A percentile compares a stretch with the other conserved stretches of the same genome.
phyloP scores from a whole-genome alignment of 257 asterid species.

The Solanum acaule region DNA sequence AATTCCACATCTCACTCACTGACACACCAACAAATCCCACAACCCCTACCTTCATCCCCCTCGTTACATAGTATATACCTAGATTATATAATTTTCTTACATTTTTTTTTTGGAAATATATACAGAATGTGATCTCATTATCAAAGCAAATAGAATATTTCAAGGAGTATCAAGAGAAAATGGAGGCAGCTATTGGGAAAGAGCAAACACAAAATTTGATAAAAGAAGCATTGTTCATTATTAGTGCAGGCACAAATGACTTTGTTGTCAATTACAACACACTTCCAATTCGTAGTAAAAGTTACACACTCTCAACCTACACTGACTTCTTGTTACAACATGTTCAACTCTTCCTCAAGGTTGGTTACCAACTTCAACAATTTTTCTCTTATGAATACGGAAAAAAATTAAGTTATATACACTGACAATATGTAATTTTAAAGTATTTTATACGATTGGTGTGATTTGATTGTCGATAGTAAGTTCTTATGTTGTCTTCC shows the following conservation, averaged over 20 bases:
- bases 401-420: not conserved
- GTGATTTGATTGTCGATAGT: not conserved
- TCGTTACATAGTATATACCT: not conserved
- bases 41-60: not conserved
- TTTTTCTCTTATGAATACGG: not conserved
- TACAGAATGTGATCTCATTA: constrained; percentile 52
- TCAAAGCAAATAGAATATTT: constrained; percentile 40
- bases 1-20: not conserved
- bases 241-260: constrained; percentile 87
- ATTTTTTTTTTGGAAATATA: not conserved
- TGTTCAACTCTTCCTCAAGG: constrained; percentile 41
- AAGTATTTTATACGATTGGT: not conserved
- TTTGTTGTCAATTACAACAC: constrained; percentile 52
- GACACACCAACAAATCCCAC: not conserved
- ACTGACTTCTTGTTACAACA: constrained; percentile 28
- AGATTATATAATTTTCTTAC: not conserved
- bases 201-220: constrained; percentile 28
- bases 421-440: not conserved
- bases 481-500: not conserved
- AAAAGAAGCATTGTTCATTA: constrained; percentile 31
- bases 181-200: constrained; percentile 36
- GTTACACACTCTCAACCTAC: constrained; percentile 37
- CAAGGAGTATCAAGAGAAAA: constrained; percentile 30
- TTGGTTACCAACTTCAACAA: not conserved
- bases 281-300: constrained; percentile 41